Evolutionary conservation across 2,329 filamentous ascomycete species (phyloP).

Genomic region (Rugonectria rugulosa): DNA sequence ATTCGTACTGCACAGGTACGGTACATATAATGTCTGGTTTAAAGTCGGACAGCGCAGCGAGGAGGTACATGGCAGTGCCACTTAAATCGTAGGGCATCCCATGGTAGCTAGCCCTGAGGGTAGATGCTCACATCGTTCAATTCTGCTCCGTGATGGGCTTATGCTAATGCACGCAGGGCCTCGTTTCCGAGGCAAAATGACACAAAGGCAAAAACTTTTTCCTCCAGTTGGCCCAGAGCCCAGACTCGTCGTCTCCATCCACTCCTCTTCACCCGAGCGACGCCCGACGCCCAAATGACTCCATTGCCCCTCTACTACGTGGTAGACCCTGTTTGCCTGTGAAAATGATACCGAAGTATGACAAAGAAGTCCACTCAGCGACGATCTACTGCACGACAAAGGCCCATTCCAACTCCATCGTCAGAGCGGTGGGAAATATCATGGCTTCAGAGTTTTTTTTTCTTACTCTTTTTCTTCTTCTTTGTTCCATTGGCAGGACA

Average conservation of each 20-base stretch:
- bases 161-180: slow-evolving; percentile 29
- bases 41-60: no score
- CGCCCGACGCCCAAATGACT: slow-evolving; percentile 25
- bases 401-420: slow-evolving; percentile 26
- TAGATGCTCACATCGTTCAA: slow-evolving; percentile 11
- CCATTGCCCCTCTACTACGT: slow-evolving; percentile 34
- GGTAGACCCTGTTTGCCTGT: no score
- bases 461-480: no score
- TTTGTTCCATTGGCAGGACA: slow-evolving; percentile 24
- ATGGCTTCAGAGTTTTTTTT: slow-evolving; percentile 26
- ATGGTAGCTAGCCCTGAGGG: neutral
- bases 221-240: slow-evolving; percentile 22
- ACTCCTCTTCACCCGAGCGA: slow-evolving; percentile 35
- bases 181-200: slow-evolving; percentile 2
- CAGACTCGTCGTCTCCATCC: slow-evolving; percentile 25
- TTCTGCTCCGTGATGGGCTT: slow-evolving; percentile 23
- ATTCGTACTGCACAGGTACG: no score
- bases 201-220: slow-evolving; percentile 5
- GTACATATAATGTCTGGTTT: no score
- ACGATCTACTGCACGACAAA: slow-evolving; percentile 25
- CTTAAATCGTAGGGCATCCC: neutral
- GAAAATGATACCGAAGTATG: slow-evolving; percentile 20
- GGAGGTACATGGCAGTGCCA: no score
- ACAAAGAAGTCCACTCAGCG: slow-evolving; percentile 19
- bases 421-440: slow-evolving; percentile 16